phyloP scores from a whole-genome alignment of 2,329 filamentous ascomycete genomes.

The Didymella lethalis region DNA sequence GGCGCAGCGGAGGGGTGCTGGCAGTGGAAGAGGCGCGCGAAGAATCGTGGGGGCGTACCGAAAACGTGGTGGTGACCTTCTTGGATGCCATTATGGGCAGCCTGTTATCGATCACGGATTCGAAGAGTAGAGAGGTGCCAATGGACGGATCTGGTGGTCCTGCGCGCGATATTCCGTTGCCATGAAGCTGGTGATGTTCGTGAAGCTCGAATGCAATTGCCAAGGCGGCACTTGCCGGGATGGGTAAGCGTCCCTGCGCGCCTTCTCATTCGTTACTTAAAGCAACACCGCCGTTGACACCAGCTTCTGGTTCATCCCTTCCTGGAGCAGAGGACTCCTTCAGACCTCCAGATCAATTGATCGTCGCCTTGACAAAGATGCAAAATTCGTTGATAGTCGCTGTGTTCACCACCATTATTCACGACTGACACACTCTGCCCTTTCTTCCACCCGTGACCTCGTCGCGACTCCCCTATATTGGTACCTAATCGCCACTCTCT shows the following conservation, averaged over 20 bases:
- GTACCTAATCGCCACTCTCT: too few species aligned
- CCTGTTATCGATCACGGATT: slow-evolving; percentile 20
- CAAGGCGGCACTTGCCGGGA: slow-evolving; percentile 35
- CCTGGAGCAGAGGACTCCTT: too few species aligned
- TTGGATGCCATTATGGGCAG: slow-evolving; percentile 44
- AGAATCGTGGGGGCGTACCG: slow-evolving; percentile 32
- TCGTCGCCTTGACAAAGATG: too few species aligned
- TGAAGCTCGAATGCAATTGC: slow-evolving; percentile 29
- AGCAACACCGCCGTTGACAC: too few species aligned
- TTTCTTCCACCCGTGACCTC: too few species aligned
- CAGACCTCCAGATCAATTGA: too few species aligned
- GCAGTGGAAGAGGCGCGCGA: slow-evolving; percentile 4
- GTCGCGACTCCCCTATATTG: too few species aligned
- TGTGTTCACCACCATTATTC: too few species aligned
- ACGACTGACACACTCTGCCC: too few species aligned
- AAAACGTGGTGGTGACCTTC: slow-evolving; percentile 41
- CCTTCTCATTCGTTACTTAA: slow-evolving; percentile 24
- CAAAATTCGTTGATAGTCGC: too few species aligned
- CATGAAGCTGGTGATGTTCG: slow-evolving; percentile 39
- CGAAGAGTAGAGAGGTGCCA: slow-evolving; percentile 34
- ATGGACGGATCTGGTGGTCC: slow-evolving; percentile 31
- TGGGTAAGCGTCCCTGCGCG: slow-evolving; percentile 20
- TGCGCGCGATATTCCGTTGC: slow-evolving; percentile 28
- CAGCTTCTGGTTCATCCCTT: too few species aligned
- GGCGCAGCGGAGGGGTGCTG: slow-evolving; percentile 19